phyloP scores from a whole-genome alignment of 768 basidiomycete species.

The Podaxis pistillaris region DNA sequence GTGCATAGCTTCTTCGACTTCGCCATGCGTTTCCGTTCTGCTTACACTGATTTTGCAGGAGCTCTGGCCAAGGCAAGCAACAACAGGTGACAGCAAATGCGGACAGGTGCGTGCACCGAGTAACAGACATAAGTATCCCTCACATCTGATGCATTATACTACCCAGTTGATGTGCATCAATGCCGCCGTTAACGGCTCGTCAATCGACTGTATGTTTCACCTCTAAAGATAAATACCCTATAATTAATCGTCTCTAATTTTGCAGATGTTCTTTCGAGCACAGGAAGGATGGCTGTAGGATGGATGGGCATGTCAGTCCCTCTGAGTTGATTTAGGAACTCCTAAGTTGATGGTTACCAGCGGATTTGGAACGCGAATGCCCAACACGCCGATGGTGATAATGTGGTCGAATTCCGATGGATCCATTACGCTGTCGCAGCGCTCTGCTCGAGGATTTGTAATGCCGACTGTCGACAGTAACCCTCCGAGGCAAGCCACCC shows the following conservation, averaged over 20 bases:
- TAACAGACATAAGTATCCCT: background rate
- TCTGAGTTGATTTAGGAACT: background rate
- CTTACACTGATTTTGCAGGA: background rate
- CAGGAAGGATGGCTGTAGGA: constrained; percentile 36
- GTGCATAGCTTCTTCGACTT: background rate
- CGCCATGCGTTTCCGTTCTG: background rate
- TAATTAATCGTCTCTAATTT: background rate
- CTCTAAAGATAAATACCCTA: background rate
- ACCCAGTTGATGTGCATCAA: constrained; percentile 46
- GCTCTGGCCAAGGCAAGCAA: constrained; percentile 8
- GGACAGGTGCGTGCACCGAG: constrained; percentile 21
- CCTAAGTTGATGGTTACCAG: constrained; percentile 28
- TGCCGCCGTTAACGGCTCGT: constrained; percentile 43
- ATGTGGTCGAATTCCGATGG: constrained; percentile 69
- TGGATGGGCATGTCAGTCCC: constrained; percentile 61
- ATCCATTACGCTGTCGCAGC: constrained; percentile 63
- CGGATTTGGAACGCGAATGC: constrained; percentile 59
- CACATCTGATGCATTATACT: constrained; percentile 1
- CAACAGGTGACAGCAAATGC: constrained; percentile 29
- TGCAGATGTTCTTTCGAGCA: constrained; percentile 49
- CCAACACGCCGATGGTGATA: constrained; percentile 64
- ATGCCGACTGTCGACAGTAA: constrained; percentile 55
- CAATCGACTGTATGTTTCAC: constrained; percentile 38
- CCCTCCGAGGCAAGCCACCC: constrained; percentile 51
- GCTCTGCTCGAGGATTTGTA: constrained; percentile 46